These are phyloP conservation scores for Coccomyxa sp. DNA, from an alignment of 139 green algal species.

Conservation along the genomic window DNA sequence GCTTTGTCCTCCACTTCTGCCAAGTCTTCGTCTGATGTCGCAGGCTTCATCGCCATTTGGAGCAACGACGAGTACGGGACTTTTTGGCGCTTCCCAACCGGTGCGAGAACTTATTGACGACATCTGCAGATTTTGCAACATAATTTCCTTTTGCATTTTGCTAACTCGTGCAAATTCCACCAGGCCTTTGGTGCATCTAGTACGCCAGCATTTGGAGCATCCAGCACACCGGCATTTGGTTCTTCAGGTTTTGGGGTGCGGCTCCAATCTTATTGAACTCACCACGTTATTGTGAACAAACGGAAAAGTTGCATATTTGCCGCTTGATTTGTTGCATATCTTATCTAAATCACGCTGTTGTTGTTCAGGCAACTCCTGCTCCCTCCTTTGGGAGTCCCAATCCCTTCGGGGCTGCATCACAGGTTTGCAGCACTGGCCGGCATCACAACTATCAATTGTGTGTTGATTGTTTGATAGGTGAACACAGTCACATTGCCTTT, in stretches of 20 bases:
- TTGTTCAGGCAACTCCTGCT: neutral
- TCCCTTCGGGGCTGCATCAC: neutral
- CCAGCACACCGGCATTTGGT: neutral
- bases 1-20: no score
- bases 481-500: neutral
- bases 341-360: neutral
- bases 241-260: neutral
- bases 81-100: conserved; percentile 29
- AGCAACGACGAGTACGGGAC: conserved; percentile 16
- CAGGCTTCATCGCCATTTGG: conserved; percentile 33
- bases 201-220: conserved; percentile 27
- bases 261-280: no score
- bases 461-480: neutral
- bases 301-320: neutral
- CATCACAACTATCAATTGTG: neutral
- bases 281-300: neutral
- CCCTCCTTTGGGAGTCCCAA: neutral
- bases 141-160: neutral
- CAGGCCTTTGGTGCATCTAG: neutral
- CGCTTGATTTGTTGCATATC: neutral
- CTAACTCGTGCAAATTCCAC: neutral
- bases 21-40: neutral
- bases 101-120: neutral
- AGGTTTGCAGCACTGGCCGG: neutral
- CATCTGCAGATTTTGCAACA: neutral